These are phyloP conservation scores for Puccinia sorghi DNA, from an alignment of 1,284 basidiomycete genomes.

Conservation along the genomic window DNA sequence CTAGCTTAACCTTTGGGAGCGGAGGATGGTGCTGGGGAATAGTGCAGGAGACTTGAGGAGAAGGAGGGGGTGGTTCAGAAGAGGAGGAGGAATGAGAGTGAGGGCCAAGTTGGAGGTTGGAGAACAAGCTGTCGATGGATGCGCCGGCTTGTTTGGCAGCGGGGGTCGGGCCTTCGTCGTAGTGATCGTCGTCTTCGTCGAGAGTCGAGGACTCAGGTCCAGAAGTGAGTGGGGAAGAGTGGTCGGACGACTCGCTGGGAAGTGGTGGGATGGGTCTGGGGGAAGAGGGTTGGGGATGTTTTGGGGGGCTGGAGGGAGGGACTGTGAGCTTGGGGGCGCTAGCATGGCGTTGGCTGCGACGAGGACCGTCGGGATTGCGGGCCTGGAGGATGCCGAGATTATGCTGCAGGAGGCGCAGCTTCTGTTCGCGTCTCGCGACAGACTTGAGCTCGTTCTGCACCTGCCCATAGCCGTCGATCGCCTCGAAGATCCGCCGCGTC, in stretches of 20 bases:
- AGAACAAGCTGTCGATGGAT: slow-evolving; percentile 25
- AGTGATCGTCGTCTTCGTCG: not conserved
- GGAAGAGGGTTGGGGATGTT: not conserved
- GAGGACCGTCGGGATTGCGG: slow-evolving; percentile 1
- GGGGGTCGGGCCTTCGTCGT: not conserved
- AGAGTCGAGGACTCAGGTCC: not conserved
- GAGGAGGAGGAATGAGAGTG: not conserved
- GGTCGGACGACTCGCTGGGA: not conserved
- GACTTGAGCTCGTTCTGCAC: slow-evolving; percentile 5
- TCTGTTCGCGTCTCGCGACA: not conserved
- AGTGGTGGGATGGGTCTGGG: not conserved
- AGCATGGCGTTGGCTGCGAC: slow-evolving; percentile 11
- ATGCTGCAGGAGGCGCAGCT: slow-evolving; percentile 3
- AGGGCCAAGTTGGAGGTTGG: slow-evolving; percentile 2
- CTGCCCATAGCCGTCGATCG: slow-evolving; percentile 3
- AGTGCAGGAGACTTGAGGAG: not conserved
- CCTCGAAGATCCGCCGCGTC: slow-evolving; percentile 21
- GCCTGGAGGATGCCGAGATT: not conserved
- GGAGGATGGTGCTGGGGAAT: not conserved
- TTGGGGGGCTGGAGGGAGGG: not conserved
- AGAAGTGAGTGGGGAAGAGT: slow-evolving; percentile 1
- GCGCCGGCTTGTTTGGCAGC: not conserved
- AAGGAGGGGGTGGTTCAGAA: not conserved
- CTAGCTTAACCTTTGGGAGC: not conserved
- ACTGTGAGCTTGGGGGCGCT: not conserved